These are phyloP conservation scores for Neoarthrinium moseri DNA, from an alignment of 2,329 filamentous ascomycete genomes.

Conservation along the genomic window DNA sequence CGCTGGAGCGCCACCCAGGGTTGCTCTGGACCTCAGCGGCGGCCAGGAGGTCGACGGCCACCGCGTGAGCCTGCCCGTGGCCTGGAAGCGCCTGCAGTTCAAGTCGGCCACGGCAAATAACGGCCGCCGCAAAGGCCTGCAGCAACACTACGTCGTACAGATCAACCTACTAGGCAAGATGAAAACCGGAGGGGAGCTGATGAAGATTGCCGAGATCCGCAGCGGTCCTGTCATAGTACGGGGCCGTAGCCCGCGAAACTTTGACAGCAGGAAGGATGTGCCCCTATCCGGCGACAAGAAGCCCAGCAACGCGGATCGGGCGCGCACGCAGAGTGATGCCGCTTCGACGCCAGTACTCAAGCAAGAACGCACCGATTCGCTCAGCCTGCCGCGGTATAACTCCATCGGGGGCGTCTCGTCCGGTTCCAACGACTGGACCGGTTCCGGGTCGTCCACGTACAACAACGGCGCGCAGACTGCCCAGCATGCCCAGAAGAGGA, in stretches of 20 bases:
- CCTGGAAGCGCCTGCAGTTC: slow-evolving; percentile 94
- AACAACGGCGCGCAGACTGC: slow-evolving; percentile 27
- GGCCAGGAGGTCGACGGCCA: slow-evolving; percentile 75
- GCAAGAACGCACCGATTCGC: slow-evolving; percentile 26
- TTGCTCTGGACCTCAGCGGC: slow-evolving; percentile 52
- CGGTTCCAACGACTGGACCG: slow-evolving; percentile 44
- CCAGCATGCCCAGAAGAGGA: slow-evolving; percentile 48
- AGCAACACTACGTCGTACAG: slow-evolving; percentile 91
- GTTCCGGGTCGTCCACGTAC: slow-evolving; percentile 31
- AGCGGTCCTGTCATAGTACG: slow-evolving; percentile 95
- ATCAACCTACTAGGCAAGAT: slow-evolving; percentile 80
- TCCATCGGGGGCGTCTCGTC: slow-evolving; percentile 21
- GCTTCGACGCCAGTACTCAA: slow-evolving; percentile 25
- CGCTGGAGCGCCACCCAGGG: slow-evolving; percentile 49
- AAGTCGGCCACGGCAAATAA: slow-evolving; percentile 97
- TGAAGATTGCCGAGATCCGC: slow-evolving; percentile 78
- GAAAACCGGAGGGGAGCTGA: slow-evolving; percentile 60
- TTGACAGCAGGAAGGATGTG: slow-evolving; percentile 74
- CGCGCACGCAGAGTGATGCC: slow-evolving; percentile 35
- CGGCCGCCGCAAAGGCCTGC: slow-evolving; percentile 85
- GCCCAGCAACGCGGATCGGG: slow-evolving; percentile 45
- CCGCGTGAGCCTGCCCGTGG: slow-evolving; percentile 76
- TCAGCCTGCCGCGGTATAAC: slow-evolving; percentile 23
- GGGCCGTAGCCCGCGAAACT: slow-evolving; percentile 88
- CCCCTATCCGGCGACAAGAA: slow-evolving; percentile 47